Evolutionary conservation across 2,329 filamentous ascomycete species (phyloP), one percentile per base, ranked within the genome.

Genomic region (Thielaviopsis musarum): DNA sequence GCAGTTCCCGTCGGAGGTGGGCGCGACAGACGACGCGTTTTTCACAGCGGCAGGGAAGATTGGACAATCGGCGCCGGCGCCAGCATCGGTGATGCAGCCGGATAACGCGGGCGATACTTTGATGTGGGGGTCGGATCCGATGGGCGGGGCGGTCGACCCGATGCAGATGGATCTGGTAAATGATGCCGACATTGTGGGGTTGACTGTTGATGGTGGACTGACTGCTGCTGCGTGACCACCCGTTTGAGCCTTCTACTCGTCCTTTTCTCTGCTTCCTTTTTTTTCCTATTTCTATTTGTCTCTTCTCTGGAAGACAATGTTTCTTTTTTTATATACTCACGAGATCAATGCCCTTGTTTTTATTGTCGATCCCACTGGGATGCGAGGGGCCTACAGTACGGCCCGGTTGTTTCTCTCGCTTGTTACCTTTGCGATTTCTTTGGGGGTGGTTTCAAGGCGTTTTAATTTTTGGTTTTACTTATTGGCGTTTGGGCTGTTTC

Each of bases 1-100:
- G 22, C 76, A 81, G 61, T 82, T 80, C 62, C 78, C 77, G 5
- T 72, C 73, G 1, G 78, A 80, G 56, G 71, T 71, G 12, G 73
- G 70, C 61, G 69, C 68, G 41, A 65, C 66, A 7, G 72, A 71
- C n/a, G 72, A 72, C 26, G 67, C 67, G 24, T 64, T 72, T 53
- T 69, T 71, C 30, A 34, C 30, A 5, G 30, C 30, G 30, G 4
- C 30, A 7, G 30, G 5, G 10, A 34, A 34, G 10, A 34, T 34
- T 5, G 30, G 30, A 12, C 30, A 64, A 66, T 66, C 6, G 68
- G 66, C 21, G 30, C 30, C 30, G 30, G 30, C 9, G 10, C 30
- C 6, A 7, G 30, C 26, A 48, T n/a, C 6, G 22, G 38, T 13
- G 26, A 30, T 59, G 53, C 52, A 45, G 12, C 9, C 49, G 38